Evolutionary conservation across 441 rosid species (phyloP).

Genomic region (Adansonia madagascariensis): DNA sequence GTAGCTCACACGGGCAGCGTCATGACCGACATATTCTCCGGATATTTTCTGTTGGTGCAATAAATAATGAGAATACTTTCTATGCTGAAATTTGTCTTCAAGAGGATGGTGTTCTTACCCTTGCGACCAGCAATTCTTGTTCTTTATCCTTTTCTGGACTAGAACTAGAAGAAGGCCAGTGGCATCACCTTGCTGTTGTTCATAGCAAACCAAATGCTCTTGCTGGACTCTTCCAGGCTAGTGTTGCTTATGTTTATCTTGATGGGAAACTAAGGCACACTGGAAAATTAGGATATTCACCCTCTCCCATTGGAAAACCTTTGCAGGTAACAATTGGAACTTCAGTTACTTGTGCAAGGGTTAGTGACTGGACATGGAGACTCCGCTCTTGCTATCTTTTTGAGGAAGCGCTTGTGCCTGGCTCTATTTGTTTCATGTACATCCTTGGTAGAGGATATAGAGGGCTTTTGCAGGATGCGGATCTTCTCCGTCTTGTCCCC

Average conservation of each 20-base stretch:
- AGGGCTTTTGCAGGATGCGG: slow-evolving; percentile 97
- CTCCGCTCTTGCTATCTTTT: slow-evolving; percentile 97
- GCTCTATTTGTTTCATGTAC: slow-evolving; percentile 98
- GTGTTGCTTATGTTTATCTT: slow-evolving; percentile 95
- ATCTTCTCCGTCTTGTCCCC: slow-evolving; percentile 95
- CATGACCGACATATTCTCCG: slow-evolving; percentile 72
- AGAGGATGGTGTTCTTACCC: slow-evolving; percentile 94
- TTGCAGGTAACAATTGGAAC: slow-evolving; percentile 96
- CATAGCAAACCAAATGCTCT: slow-evolving; percentile 99
- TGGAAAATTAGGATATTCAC: slow-evolving; percentile 98
- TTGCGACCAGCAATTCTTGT: slow-evolving; percentile 95
- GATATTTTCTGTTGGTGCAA: slow-evolving; percentile 93
- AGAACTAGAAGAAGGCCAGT: slow-evolving; percentile 94
- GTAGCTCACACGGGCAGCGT: slow-evolving; percentile 52
- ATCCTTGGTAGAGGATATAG: slow-evolving; percentile 98
- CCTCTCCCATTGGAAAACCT: slow-evolving; percentile 94
- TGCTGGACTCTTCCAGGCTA: slow-evolving; percentile 99
- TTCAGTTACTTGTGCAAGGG: slow-evolving; percentile 74
- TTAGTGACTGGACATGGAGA: slow-evolving; percentile 89
- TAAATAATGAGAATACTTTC: slow-evolving; percentile 69
- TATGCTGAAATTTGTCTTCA: slow-evolving; percentile 94
- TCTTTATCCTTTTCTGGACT: slow-evolving; percentile 92
- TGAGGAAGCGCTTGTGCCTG: slow-evolving; percentile 98
- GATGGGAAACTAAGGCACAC: slow-evolving; percentile 98
- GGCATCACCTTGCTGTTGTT: slow-evolving; percentile 99